These are phyloP conservation scores for Hypoxylon sp. DNA, from an alignment of 2,329 filamentous ascomycete genomes.

Conservation along the genomic window DNA sequence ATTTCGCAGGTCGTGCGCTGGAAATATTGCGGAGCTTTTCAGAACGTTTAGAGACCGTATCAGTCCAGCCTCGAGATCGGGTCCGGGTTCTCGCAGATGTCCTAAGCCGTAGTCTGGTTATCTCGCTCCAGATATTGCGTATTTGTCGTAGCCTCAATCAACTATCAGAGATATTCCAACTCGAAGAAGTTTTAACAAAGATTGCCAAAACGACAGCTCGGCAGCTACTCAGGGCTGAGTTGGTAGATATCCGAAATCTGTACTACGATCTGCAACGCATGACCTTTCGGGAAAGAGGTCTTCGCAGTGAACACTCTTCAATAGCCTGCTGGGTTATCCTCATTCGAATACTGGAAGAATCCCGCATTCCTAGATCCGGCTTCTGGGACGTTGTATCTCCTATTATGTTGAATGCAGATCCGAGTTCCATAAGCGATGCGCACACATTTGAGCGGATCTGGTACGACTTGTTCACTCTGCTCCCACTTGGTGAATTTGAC, in stretches of 20 bases:
- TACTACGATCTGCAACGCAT: constrained; percentile 65
- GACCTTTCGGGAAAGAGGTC: constrained; percentile 65
- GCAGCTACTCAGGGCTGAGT: constrained; percentile 60
- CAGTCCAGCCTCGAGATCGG: constrained; percentile 38
- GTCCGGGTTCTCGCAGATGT: constrained; percentile 56
- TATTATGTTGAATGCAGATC: constrained; percentile 57
- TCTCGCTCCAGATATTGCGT: constrained; percentile 58
- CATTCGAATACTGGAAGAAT: constrained; percentile 67
- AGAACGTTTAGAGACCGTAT: constrained; percentile 54
- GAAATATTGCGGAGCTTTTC: constrained; percentile 62
- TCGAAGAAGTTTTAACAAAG: constrained; percentile 65
- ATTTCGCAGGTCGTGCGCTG: constrained; percentile 61
- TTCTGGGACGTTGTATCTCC: constrained; percentile 74
- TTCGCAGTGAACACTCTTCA: constrained; percentile 62
- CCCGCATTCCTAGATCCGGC: constrained; percentile 64
- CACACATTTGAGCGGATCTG: constrained; percentile 69
- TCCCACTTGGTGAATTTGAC: constrained; percentile 74
- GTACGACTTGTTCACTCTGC: constrained; percentile 71
- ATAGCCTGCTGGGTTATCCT: constrained; percentile 72
- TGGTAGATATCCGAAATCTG: constrained; percentile 60
- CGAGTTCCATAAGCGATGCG: constrained; percentile 59
- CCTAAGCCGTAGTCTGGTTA: constrained; percentile 57
- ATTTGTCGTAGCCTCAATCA: constrained; percentile 59
- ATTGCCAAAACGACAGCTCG: constrained; percentile 58
- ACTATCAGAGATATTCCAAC: constrained; percentile 58